A percentile compares a stretch with the other conserved stretches of the same genome.
phyloP scores from a whole-genome alignment of 768 basidiomycete genomes.

The Termitomyces sp. region DNA sequence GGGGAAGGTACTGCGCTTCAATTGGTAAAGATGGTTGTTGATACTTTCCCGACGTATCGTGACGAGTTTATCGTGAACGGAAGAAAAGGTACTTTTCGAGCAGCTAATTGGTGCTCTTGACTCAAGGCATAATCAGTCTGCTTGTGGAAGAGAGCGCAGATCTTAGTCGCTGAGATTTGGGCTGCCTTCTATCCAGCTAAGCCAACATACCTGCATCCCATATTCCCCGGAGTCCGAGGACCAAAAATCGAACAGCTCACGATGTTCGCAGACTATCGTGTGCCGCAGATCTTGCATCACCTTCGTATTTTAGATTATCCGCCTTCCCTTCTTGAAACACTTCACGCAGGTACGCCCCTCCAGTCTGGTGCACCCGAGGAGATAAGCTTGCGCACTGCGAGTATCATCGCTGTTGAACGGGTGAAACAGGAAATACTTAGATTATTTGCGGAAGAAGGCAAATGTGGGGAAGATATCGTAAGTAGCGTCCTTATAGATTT shows the following conservation, averaged over 20 bases:
- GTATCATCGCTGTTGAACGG: constrained; percentile 74
- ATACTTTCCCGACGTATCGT: constrained; percentile 69
- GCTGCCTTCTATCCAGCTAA: constrained; percentile 78
- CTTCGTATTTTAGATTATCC: constrained; percentile 73
- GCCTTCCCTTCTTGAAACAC: constrained; percentile 42
- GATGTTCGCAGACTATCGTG: constrained; percentile 93
- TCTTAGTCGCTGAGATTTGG: constrained; percentile 88
- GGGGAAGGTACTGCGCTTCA: constrained; percentile 63
- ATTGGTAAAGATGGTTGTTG: constrained; percentile 64
- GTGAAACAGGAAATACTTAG: constrained; percentile 54
- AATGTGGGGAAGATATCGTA: constrained; percentile 27
- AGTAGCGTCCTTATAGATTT: constrained; percentile 87
- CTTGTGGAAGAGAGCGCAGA: constrained; percentile 90
- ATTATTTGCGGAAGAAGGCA: constrained; percentile 22
- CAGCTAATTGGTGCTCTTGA: not conserved
- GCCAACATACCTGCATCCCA: constrained; percentile 47
- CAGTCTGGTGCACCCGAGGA: constrained; percentile 61
- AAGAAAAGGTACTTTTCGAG: constrained; percentile 40
- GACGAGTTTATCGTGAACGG: constrained; percentile 60
- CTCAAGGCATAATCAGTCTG: constrained; percentile 40
- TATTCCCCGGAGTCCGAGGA: constrained; percentile 58
- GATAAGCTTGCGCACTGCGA: constrained; percentile 72
- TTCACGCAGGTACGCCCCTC: constrained; percentile 40
- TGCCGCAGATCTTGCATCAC: constrained; percentile 88
- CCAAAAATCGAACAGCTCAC: constrained; percentile 67